phyloP scores from a whole-genome alignment of 371 early-diverging fungal genomes.

The Circinella umbellata region DNA sequence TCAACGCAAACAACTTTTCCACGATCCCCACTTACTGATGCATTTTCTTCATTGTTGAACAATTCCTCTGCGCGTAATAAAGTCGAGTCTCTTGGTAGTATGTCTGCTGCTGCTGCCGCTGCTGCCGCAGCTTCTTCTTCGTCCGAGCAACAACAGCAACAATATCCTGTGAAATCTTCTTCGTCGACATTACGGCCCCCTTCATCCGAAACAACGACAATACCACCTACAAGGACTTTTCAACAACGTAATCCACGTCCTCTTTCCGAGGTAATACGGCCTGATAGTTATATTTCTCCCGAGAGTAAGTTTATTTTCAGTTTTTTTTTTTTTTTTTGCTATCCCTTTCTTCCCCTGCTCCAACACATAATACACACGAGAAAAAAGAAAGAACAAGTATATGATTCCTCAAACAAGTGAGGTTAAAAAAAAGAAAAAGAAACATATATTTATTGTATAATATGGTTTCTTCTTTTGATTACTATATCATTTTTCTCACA shows the following conservation, averaged over 20 bases:
- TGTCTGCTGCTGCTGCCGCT: conserved; percentile 7
- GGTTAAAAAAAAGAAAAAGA: no score
- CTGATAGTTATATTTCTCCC: conserved; percentile 40
- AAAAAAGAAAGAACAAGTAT: no score
- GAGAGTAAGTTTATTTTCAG: conserved; percentile 33
- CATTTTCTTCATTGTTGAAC: conserved; percentile 18
- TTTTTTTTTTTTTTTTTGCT: neutral
- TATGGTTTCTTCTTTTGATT: neutral
- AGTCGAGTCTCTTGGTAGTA: conserved; percentile 13
- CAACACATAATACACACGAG: no score
- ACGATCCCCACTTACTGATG: conserved; percentile 20
- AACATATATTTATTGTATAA: no score
- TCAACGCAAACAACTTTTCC: conserved; percentile 21
- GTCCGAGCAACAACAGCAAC: conserved; percentile 8
- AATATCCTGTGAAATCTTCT: conserved; percentile 12
- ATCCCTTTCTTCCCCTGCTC: neutral
- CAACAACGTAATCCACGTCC: conserved; percentile 34
- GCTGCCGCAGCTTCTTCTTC: conserved; percentile 10
- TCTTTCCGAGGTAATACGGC: conserved; percentile 46
- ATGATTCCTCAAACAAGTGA: no score
- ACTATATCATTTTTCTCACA: neutral
- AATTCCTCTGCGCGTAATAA: conserved; percentile 9
- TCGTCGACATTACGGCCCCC: conserved; percentile 18
- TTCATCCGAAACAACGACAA: conserved; percentile 16
- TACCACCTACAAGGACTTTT: conserved; percentile 6